phyloP scores from a whole-genome alignment of 257 asterid genomes.

The Rubia yunnanensis region DNA sequence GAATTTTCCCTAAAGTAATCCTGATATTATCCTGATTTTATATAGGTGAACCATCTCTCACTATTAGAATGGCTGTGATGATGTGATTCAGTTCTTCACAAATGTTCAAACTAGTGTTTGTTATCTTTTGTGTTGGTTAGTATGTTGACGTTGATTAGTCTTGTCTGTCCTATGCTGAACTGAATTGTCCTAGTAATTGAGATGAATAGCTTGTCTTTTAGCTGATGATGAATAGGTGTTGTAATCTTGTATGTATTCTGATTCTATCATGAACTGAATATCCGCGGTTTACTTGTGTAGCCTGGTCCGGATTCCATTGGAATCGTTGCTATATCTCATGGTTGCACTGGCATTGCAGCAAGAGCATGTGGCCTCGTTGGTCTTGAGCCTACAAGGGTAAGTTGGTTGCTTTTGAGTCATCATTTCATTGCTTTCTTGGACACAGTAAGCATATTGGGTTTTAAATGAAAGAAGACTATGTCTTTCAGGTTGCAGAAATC shows the following conservation, averaged over 20 bases:
- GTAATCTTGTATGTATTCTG: not conserved
- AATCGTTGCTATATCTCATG: conserved; percentile 98
- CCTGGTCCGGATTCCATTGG: conserved; percentile 99
- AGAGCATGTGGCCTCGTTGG: conserved; percentile 95
- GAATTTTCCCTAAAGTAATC: not conserved
- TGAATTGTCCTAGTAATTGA: not conserved
- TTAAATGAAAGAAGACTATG: not conserved
- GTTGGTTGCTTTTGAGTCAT: conserved; percentile 10
- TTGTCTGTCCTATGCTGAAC: not conserved
- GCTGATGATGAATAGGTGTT: not conserved
- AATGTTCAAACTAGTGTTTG: not conserved
- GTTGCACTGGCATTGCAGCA: conserved; percentile 99
- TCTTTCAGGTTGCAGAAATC: conserved; percentile 77
- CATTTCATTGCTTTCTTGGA: not conserved
- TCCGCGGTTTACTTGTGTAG: conserved; percentile 28
- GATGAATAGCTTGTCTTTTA: not conserved
- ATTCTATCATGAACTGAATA: not conserved
- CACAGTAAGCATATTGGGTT: not conserved
- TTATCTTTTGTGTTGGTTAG: not conserved
- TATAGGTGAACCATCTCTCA: too few relatives aligned
- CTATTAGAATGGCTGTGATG: not conserved
- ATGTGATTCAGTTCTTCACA: not conserved
- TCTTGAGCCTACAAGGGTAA: conserved; percentile 84
- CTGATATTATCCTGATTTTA: not conserved
- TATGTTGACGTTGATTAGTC: not conserved